phyloP scores from a whole-genome alignment of 2,329 filamentous ascomycete species.

The Aspergillus clavatus region DNA sequence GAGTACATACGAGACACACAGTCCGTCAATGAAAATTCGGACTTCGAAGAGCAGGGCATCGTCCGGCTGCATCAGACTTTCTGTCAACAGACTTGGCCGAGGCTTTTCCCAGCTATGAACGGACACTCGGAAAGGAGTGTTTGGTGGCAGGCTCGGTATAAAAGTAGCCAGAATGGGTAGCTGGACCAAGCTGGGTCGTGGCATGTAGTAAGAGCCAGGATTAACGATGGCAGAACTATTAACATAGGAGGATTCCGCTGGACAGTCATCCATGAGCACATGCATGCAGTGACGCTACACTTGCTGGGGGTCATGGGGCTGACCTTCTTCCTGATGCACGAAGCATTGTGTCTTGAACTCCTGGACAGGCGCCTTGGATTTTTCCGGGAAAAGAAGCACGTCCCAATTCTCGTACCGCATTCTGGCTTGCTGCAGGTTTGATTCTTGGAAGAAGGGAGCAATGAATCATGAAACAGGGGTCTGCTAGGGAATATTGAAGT shows the following conservation, averaged over 20 bases:
- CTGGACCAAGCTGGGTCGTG: slow-evolving; percentile 29
- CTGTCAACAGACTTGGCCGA: slow-evolving; percentile 54
- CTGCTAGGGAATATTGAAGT: slow-evolving; percentile 17
- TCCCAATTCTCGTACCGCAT: slow-evolving; percentile 91
- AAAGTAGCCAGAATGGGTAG: slow-evolving; percentile 69
- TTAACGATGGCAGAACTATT: slow-evolving; percentile 42
- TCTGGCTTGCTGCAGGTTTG: slow-evolving; percentile 22
- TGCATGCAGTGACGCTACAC: slow-evolving; percentile 3
- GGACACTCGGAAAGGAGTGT: slow-evolving; percentile 64
- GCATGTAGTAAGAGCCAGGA: slow-evolving; percentile 20
- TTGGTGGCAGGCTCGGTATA: slow-evolving; percentile 58
- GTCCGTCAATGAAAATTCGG: slow-evolving; percentile 64
- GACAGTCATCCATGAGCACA: slow-evolving; percentile 1
- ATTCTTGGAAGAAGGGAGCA: slow-evolving; percentile 30
- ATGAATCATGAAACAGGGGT: slow-evolving; percentile 12
- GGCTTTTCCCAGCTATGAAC: slow-evolving; percentile 69
- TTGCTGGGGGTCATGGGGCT: slow-evolving; percentile 18
- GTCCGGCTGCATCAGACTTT: slow-evolving; percentile 52
- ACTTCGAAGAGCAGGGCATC: slow-evolving; percentile 60
- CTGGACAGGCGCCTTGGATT: slow-evolving; percentile 65
- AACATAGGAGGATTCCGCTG: slow-evolving; percentile 50
- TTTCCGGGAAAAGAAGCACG: slow-evolving; percentile 69
- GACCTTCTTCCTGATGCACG: slow-evolving; percentile 52
- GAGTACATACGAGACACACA: slow-evolving; percentile 53
- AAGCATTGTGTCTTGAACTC: slow-evolving; percentile 79